phyloP scores from a whole-genome alignment of 805 yeast species.

The Metschnikowia rubicola region DNA sequence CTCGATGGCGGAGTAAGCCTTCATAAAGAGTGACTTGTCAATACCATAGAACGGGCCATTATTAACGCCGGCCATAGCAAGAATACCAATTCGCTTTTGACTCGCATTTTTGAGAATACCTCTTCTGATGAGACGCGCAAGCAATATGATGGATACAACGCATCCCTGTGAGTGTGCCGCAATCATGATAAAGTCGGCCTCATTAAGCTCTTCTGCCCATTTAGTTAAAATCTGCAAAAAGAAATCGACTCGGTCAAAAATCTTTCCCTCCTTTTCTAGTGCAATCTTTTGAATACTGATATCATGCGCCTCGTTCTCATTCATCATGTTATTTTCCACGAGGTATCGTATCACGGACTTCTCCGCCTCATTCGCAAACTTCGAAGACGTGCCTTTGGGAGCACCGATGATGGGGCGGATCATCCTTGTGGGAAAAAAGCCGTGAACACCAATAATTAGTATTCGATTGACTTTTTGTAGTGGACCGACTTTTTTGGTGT shows the following conservation, averaged over 20 bases:
- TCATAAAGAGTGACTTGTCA: slow-evolving; percentile 77
- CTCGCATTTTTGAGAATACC: slow-evolving; percentile 43
- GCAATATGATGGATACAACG: slow-evolving; percentile 78
- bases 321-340: slow-evolving; percentile 40
- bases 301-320: slow-evolving; percentile 29
- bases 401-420: slow-evolving; percentile 85
- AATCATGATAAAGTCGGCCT: slow-evolving; percentile 82
- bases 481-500: slow-evolving; percentile 27
- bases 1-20: slow-evolving; percentile 89
- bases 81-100: slow-evolving; percentile 55
- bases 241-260: slow-evolving; percentile 78
- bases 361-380: slow-evolving; percentile 90
- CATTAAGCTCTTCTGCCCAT: slow-evolving; percentile 56
- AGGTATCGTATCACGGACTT: slow-evolving; percentile 60
- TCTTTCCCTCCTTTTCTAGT: slow-evolving; percentile 88
- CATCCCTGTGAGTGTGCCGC: slow-evolving; percentile 97
- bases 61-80: slow-evolving; percentile 95
- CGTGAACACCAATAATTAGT: slow-evolving; percentile 90
- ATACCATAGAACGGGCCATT: slow-evolving; percentile 92
- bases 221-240: slow-evolving; percentile 68
- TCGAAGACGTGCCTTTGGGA: slow-evolving; percentile 93
- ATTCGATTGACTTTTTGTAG: slow-evolving; percentile 50
- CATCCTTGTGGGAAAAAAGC: slow-evolving; percentile 88
- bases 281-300: slow-evolving; percentile 82
- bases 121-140: slow-evolving; percentile 66